phyloP scores from a whole-genome alignment of 305 asterid species.

The Galium porrigens region DNA sequence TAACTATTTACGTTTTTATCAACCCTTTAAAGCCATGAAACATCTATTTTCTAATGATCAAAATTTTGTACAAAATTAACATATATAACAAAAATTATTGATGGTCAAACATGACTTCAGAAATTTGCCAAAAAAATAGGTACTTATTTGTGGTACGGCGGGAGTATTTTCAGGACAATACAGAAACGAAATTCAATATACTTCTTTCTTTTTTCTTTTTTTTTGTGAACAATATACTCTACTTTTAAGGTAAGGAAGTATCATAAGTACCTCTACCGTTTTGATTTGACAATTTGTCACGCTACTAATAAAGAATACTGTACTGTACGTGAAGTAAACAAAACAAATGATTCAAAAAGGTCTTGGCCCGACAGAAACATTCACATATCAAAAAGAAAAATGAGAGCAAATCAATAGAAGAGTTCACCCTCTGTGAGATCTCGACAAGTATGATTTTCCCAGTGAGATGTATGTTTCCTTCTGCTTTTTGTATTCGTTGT shows the following conservation, averaged over 20 bases:
- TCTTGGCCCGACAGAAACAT: conserved; percentile 3
- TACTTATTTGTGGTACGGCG: too few species aligned
- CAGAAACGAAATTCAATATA: neutral
- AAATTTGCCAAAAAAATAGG: too few species aligned
- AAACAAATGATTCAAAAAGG: neutral
- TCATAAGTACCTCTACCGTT: neutral
- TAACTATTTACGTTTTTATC: too few species aligned
- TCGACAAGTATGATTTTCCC: conserved; percentile 28
- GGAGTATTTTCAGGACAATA: too few species aligned
- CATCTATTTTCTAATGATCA: too few species aligned
- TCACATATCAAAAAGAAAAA: neutral
- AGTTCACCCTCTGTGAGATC: conserved; percentile 4
- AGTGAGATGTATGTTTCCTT: conserved; percentile 32
- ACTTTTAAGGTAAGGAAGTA: neutral
- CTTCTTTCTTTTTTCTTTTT: too few species aligned
- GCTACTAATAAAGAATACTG: neutral
- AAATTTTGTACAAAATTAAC: too few species aligned
- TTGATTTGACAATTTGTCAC: neutral
- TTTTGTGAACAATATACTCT: too few species aligned
- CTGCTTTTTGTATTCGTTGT: conserved; percentile 58
- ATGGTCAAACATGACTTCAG: too few species aligned
- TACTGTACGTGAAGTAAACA: too few species aligned
- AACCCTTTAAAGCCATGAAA: too few species aligned
- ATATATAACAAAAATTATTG: too few species aligned
- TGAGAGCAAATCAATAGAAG: neutral